These are phyloP conservation scores for Kluyveromyces siamensis DNA, from an alignment of 805 yeast species.

Conservation along the genomic window DNA sequence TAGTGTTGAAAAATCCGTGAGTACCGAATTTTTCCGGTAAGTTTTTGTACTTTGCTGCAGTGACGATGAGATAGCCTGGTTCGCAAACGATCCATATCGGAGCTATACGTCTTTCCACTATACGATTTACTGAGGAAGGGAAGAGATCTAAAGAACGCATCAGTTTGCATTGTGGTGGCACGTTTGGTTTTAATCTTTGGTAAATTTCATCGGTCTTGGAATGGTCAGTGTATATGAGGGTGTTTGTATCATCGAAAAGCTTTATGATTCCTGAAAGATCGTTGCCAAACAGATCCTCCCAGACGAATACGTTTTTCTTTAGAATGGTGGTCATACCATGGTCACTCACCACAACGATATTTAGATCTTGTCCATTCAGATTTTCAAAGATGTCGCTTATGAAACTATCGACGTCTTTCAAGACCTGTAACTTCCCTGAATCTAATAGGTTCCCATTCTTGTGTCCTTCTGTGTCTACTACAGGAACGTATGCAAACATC, in stretches of 20 bases:
- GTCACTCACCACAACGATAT: constrained; percentile 73
- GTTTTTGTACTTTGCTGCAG: constrained; percentile 29
- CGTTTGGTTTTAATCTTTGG: constrained; percentile 32
- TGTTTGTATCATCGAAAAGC: background rate
- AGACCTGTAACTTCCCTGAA: constrained; percentile 28
- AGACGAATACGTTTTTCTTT: constrained; percentile 45
- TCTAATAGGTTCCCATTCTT: constrained; percentile 57
- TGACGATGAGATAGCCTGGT: constrained; percentile 69
- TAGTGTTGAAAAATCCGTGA: constrained; percentile 69
- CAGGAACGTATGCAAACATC: constrained; percentile 59
- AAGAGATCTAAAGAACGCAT: background rate
- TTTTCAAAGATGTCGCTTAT: constrained; percentile 42
- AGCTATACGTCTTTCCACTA: constrained; percentile 44
- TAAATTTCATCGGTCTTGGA: constrained; percentile 31
- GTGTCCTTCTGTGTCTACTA: constrained; percentile 74
- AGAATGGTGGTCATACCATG: constrained; percentile 82
- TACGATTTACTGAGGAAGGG: background rate
- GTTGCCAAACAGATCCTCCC: constrained; percentile 63
- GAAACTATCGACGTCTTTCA: constrained; percentile 57
- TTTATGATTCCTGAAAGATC: constrained; percentile 28
- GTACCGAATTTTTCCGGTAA: constrained; percentile 43
- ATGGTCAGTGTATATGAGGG: background rate
- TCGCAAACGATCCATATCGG: constrained; percentile 82
- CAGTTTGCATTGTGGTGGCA: constrained; percentile 15
- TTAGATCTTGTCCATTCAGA: constrained; percentile 49